Evolutionary conservation across 2,329 filamentous ascomycete genomes (phyloP).

Genomic region (Colletotrichum filicis): DNA sequence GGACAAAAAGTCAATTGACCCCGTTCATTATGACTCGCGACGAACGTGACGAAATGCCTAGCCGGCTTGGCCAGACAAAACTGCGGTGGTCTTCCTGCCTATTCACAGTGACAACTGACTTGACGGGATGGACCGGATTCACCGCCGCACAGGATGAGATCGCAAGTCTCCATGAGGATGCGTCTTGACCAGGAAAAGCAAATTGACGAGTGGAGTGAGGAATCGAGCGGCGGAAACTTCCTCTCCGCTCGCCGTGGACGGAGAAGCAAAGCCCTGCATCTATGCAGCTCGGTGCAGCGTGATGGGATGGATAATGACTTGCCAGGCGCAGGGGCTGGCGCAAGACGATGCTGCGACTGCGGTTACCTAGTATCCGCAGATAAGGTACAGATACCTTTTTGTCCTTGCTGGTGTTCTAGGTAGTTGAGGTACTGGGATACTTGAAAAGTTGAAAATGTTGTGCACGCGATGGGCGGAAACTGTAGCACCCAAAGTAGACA

Average conservation of each 20-base stretch:
- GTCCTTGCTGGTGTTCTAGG: no score
- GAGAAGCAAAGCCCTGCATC: background rate
- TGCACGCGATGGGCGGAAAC: background rate
- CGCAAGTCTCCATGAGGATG: background rate
- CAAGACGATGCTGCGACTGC: background rate
- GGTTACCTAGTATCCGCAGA: background rate
- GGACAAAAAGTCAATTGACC: background rate
- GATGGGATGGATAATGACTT: background rate
- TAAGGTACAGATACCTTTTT: no score
- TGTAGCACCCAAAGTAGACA: constrained; percentile 4
- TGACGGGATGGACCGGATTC: background rate
- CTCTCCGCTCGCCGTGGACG: constrained; percentile 20
- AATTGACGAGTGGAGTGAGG: background rate
- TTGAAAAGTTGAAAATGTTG: no score
- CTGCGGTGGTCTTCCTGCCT: background rate
- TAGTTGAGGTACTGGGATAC: no score
- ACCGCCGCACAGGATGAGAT: constrained; percentile 12
- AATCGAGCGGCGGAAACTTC: constrained; percentile 21
- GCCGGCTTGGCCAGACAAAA: background rate
- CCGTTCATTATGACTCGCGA: background rate
- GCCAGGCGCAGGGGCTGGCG: background rate
- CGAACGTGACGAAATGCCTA: background rate
- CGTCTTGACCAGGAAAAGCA: background rate
- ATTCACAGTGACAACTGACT: background rate
- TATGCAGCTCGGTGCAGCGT: background rate